Base-by-base conservation (phyloP, 2,329 filamentous ascomycete species). In the Myotisia sp. region DNA sequence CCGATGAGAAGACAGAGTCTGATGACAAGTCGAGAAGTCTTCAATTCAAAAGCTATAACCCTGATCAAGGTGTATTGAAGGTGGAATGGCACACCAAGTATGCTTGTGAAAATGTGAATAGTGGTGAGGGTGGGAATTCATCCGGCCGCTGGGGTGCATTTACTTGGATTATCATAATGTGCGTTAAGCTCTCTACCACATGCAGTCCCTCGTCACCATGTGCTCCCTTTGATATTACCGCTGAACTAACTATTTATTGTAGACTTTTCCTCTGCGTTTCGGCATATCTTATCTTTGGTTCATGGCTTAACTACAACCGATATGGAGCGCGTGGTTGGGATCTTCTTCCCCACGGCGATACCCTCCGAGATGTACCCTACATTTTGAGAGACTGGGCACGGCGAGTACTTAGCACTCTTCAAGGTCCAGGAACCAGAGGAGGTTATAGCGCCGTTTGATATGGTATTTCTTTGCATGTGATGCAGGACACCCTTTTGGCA, bases 261-360 rank as follows among this genome's bases (percentile, higher is more conserved):
- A 93, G 86, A 46, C 62, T 79, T 39, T 98, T 98, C 70, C 69
- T 95, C 42, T 73, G 73, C 29, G 79, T 76, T 26, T 84, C 90
- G 2, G 65, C 86, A 16, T 98, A 95, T 62, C 76, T 98, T 44
- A 93, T 95, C 55, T 95, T 95, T 52, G 86, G 87, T 44, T 92
- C 86, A 13, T 98, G 90, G 90, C 76, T 95, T 55, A 95, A 95
- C 66, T 95, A 95, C 69, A 94, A 85, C 64, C 81, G 86, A 42
- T 93, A 93, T 58, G 87, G 87, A 30, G 86, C 87, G 34, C 72
- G 87, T 28, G 90, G 90, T 37, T 95, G 86, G 86, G 90, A 95
- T 50, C 69, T 94, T 12, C 67, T 95, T 12, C 90, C 90, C 9
- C 87, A 95, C 54, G 81, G 81, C 44, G 90, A 98, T 56, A 80